Evolutionary conservation across 345 rosid genomes (phyloP).

Genomic region (Salix exigua): DNA sequence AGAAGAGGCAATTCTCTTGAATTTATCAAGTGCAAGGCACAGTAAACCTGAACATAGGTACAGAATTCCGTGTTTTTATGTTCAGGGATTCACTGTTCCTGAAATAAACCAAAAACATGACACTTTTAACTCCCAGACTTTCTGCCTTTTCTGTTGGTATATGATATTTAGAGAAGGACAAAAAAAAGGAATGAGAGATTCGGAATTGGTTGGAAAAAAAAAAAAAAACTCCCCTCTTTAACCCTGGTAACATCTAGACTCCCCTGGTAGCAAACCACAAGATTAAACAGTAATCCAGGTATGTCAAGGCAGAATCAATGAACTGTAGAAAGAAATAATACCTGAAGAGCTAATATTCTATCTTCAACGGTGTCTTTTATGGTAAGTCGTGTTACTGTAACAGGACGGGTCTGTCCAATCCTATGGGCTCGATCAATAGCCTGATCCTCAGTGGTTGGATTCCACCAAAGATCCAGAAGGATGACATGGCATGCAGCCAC

Average conservation of each 20-base stretch:
- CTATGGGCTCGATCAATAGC: conserved; percentile 97
- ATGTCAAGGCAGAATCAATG: neutral
- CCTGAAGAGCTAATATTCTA: conserved; percentile 86
- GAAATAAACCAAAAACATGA: neutral
- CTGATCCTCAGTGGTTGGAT: conserved; percentile 96
- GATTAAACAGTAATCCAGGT: neutral
- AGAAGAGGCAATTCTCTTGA: neutral
- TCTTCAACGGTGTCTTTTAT: conserved; percentile 83
- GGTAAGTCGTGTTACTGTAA: conserved; percentile 84
- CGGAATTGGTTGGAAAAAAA: neutral
- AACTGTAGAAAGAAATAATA: conserved; percentile 16
- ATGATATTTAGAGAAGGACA: neutral
- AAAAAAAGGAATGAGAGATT: neutral
- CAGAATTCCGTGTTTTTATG: neutral
- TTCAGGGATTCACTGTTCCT: neutral
- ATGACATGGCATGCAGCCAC: conserved; percentile 94
- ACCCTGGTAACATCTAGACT: neutral
- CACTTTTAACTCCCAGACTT: neutral
- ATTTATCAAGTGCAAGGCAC: neutral
- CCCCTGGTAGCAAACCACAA: neutral
- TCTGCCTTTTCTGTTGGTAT: neutral
- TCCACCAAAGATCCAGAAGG: conserved; percentile 98
- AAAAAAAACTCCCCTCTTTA: neutral
- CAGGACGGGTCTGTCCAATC: conserved; percentile 95
- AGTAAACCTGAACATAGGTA: neutral